Base-by-base conservation (phyloP, 1,284 basidiomycete genomes). In the Caloboletus firmus region DNA sequence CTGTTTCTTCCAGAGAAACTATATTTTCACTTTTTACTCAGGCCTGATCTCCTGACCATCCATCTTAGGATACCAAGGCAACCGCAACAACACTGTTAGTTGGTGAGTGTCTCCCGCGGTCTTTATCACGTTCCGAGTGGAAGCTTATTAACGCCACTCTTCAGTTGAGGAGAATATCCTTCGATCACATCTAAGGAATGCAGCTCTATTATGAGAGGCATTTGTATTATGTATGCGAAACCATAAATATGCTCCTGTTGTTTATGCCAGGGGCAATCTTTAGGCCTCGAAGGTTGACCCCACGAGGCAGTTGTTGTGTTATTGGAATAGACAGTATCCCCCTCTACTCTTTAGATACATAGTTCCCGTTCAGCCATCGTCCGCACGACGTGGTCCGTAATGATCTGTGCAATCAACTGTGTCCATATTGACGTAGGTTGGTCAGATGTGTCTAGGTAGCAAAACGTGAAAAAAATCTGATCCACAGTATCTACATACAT, bases 31-130 rank as follows among this genome's bases (percentile, higher is more conserved):
- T n/a, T 13, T 39, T 20, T 45, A 37, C 45, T 35, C 31, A 26
- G 30, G 39, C 32, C 22, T 45, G 45, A 46, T 32, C 44, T 62
- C 34, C 43, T 64, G 37, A 56, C 26, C 17, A 4, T 45, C 34
- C 17, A 45, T 54, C 37, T 51, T 49, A 88, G 86, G 86, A 89
- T 59, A 88, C 84, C 1, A 76, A 78, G 58, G 79, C 83, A 8
- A 89, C 87, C 9, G 84, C 83, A n/a, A 73, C 78, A 26, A 89
- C 87, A 7, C 69, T 89, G 36, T 76, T 77, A 43, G 77, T 82
- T 58, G 84, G 84, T 84, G 61, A 63, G 76, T 74, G 22, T 51
- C 35, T 37, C 35, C 35, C 37, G 24, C 30, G 30, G 24, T 10
- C 45, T 50, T 49, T 20, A 48, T 52, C 8, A 2, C 22, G 13